Evolutionary conservation across 495 filamentous ascomycete species (phyloP), one percentile per base, ranked within the genome.

Genomic region (Recurvomyces mirabilis): DNA sequence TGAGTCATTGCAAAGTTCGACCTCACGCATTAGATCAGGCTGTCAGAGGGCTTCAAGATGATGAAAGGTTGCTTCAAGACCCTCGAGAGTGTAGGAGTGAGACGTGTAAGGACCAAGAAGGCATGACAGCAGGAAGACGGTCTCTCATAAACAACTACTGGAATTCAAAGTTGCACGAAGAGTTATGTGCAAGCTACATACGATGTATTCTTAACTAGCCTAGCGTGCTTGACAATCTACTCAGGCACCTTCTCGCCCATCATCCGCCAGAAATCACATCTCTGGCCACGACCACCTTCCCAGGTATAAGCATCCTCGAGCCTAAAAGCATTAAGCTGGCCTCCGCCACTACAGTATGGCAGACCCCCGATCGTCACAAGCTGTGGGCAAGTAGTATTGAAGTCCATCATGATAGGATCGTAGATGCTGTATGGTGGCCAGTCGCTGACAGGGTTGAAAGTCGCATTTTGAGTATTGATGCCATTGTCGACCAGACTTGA

Each of bases 351-450:
- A 1, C 74, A 17, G 6, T 18, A 39, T 7, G n/a, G 7, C 7
- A 29, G 7, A 4, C 36, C 9, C n/a, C 12, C 18, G 20, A 39
- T 24, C 15, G 15, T 39, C 9, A 6, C 7, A 10, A 12, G 6
- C 15, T n/a, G 7, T 29, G 36, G 72, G 5, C 74, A 72, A 0
- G 73, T 77, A 25, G 67, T 56, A 41, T 81, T 78, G 30, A 78
- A 51, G 47, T 77, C 73, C 28, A 74, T 41, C 51, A 67, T 54
- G 12, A 63, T 55, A 0, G 68, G 67, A 17, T 46, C 44, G 7
- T 38, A 32, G 2, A 54, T 34, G 14, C 21, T 60, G 54, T 64
- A 77, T 12, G 44, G 47, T 22, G 44, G 63, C 61, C 54, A 65
- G 37, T 12, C 30, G 24, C 28, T 49, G 30, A 39, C 46, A 21